phyloP scores from a whole-genome alignment of 2,329 filamentous ascomycete genomes.

The Aspergillus persii region DNA sequence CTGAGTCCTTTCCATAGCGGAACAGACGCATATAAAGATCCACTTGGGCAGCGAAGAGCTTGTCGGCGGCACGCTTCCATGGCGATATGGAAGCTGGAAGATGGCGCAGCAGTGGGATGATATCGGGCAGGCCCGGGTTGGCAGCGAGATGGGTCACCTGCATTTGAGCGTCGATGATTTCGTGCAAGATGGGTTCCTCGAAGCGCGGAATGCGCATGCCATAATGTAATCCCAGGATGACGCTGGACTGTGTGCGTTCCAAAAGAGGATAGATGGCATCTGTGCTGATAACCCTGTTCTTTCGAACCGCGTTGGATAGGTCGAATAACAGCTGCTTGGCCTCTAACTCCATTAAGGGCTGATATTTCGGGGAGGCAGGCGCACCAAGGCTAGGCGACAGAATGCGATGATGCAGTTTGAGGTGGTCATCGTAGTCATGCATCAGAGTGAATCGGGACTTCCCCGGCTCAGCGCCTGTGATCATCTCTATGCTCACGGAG shows the following conservation, averaged over 20 bases:
- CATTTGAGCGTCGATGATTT: constrained; percentile 48
- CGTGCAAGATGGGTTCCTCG: constrained; percentile 47
- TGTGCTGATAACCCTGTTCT: constrained; percentile 11
- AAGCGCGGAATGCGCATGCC: constrained; percentile 46
- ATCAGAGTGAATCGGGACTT: constrained; percentile 38
- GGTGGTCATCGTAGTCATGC: constrained; percentile 53
- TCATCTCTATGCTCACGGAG: constrained; percentile 39
- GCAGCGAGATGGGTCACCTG: constrained; percentile 50
- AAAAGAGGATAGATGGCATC: constrained; percentile 48
- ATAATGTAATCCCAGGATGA: constrained; percentile 54
- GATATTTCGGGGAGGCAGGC: constrained; percentile 47
- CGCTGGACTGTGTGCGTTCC: constrained; percentile 52
- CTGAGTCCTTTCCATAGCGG: constrained; percentile 13
- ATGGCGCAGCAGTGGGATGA: constrained; percentile 45
- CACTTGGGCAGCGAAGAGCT: constrained; percentile 22
- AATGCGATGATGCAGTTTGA: constrained; percentile 47
- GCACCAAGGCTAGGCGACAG: constrained; percentile 51
- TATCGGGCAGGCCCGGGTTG: constrained; percentile 49
- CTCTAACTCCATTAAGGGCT: constrained; percentile 52
- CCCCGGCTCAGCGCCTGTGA: constrained; percentile 27
- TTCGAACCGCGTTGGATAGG: constrained; percentile 31
- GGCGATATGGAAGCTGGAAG: constrained; percentile 46
- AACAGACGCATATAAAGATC: constrained; percentile 28
- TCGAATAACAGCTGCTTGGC: constrained; percentile 46
- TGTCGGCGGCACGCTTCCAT: constrained; percentile 40